Evolutionary conservation across 2,329 filamentous ascomycete genomes (phyloP).

Genomic region (Trichoderma citrinoviride): DNA sequence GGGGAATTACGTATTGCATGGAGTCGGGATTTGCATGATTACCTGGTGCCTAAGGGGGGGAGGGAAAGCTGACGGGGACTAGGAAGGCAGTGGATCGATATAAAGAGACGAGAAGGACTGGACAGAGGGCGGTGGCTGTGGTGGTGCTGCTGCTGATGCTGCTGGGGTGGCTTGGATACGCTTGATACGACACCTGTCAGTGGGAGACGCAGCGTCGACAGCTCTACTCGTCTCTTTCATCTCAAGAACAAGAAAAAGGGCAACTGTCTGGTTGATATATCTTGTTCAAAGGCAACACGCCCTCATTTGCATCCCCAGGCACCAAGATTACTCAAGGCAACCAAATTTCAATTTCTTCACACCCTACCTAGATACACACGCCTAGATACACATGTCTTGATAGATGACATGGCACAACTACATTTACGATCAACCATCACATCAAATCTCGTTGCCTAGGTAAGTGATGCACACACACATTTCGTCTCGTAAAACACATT

Average conservation of each 20-base stretch:
- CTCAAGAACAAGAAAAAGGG: not conserved
- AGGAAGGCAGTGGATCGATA: not conserved
- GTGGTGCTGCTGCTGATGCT: too few relatives aligned
- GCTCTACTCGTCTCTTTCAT: not conserved
- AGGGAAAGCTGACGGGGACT: not conserved
- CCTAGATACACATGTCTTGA: too few relatives aligned
- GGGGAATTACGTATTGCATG: constrained; percentile 20
- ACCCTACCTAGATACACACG: too few relatives aligned
- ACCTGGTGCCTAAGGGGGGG: constrained; percentile 1
- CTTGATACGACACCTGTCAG: not conserved
- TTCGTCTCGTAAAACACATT: constrained; percentile 5
- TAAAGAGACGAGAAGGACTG: too few relatives aligned
- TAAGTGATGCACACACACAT: not conserved
- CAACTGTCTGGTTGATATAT: not conserved
- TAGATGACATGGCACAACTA: not conserved
- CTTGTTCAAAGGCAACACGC: not conserved
- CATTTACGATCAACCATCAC: not conserved
- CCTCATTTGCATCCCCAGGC: not conserved
- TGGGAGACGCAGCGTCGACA: not conserved
- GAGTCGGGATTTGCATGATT: not conserved
- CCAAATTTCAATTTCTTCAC: too few relatives aligned
- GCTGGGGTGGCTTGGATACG: not conserved
- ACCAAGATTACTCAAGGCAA: constrained; percentile 14
- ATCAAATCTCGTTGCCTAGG: not conserved
- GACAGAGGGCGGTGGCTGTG: too few relatives aligned